A percentile compares a stretch with the other conserved stretches of the same genome.
Conservation (phyloP, 306 rosid species). For the Betula pendula region DNA sequence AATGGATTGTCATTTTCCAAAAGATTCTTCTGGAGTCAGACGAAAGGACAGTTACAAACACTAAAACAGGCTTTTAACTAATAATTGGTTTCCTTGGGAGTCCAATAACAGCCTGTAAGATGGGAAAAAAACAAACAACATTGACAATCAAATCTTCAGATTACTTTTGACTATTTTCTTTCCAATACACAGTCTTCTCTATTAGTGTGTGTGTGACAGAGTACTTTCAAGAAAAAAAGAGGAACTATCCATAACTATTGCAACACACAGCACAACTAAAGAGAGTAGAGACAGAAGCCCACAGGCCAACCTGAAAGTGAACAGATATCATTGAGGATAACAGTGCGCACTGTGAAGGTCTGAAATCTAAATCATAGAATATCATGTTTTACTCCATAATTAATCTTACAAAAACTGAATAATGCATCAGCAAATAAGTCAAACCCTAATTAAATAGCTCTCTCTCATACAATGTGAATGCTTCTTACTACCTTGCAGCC, state of each 20-base stretch:
- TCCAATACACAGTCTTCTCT: background rate
- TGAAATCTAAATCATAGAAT: background rate
- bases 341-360: background rate
- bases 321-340: background rate
- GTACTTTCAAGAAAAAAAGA: background rate
- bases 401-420: background rate
- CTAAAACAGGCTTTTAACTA: background rate
- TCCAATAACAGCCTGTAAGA: background rate
- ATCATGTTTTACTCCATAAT: background rate
- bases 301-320: background rate
- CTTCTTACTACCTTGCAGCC: background rate
- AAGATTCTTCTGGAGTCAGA: background rate
- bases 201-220: background rate
- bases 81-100: background rate
- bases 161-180: background rate
- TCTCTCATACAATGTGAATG: background rate
- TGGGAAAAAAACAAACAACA: background rate
- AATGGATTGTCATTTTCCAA: background rate
- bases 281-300: background rate
- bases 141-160: slow-evolving; percentile 4
- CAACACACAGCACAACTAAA: background rate
- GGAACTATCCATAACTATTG: background rate
- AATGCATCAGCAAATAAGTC: background rate
- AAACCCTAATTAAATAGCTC: background rate
- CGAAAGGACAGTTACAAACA: background rate